phyloP scores from a whole-genome alignment of 768 basidiomycete genomes.

The Leccinum aurantiacum region DNA sequence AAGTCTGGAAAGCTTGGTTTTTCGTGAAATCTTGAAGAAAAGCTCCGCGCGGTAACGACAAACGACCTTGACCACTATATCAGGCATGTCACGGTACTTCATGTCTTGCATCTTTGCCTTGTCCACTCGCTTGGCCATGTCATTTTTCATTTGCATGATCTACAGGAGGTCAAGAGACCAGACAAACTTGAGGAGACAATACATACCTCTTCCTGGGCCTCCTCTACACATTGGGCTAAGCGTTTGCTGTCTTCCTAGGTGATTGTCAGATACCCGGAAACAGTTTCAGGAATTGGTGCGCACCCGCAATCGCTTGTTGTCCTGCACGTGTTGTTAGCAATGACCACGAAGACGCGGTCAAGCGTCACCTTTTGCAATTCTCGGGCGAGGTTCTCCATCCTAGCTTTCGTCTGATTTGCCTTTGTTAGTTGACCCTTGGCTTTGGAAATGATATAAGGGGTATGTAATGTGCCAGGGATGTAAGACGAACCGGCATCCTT shows the following conservation, averaged over 20 bases:
- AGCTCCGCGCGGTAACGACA: constrained; percentile 89
- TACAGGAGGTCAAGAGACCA: constrained; percentile 28
- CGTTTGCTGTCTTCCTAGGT: constrained; percentile 82
- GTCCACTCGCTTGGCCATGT: constrained; percentile 77
- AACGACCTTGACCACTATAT: constrained; percentile 85
- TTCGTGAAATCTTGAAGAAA: constrained; percentile 91
- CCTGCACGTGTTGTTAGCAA: constrained; percentile 45
- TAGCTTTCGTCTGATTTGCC: constrained; percentile 83
- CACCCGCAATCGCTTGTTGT: constrained; percentile 87
- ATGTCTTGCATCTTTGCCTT: constrained; percentile 75
- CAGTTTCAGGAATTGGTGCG: constrained; percentile 23
- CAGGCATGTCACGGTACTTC: constrained; percentile 84
- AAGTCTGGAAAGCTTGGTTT: constrained; percentile 79
- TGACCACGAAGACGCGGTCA: constrained; percentile 8
- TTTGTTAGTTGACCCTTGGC: constrained; percentile 86
- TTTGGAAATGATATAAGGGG: constrained; percentile 31
- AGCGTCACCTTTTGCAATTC: constrained; percentile 79
- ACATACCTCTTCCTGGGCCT: constrained; percentile 79
- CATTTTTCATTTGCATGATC: constrained; percentile 80
- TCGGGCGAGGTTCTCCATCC: constrained; percentile 87
- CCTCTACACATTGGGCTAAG: constrained; percentile 75
- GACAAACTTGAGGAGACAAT: neutral
- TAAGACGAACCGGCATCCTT: constrained; percentile 73
- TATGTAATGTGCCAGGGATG: constrained; percentile 3
- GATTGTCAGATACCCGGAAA: constrained; percentile 23